phyloP scores from a whole-genome alignment of 192 early-diverging fungal species.

The Diversispora epigaea region DNA sequence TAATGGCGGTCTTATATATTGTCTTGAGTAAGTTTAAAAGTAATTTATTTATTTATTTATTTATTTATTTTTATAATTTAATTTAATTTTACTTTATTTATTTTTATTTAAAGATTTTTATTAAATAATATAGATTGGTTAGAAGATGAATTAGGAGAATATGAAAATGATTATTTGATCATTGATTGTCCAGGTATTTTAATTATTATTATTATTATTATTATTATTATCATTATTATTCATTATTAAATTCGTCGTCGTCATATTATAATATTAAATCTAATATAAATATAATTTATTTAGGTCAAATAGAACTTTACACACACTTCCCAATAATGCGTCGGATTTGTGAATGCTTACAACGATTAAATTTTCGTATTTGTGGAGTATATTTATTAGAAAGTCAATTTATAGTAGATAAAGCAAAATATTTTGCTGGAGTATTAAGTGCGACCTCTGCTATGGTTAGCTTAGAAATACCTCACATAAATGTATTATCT shows the following conservation, averaged over 20 bases:
- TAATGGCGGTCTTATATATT: slow-evolving; percentile 96
- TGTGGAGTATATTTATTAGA: slow-evolving; percentile 95
- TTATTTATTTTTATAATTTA: not conserved
- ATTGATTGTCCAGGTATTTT: slow-evolving; percentile 84
- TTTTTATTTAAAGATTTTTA: slow-evolving; percentile 58
- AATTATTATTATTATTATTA: not conserved
- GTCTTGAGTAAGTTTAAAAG: slow-evolving; percentile 72
- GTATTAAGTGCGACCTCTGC: slow-evolving; percentile 93
- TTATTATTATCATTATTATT: not conserved
- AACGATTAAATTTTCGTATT: slow-evolving; percentile 74
- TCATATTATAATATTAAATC: not conserved
- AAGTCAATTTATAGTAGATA: slow-evolving; percentile 93
- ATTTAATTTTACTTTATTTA: not conserved
- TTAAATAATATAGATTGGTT: slow-evolving; percentile 96
- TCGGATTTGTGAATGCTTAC: slow-evolving; percentile 67
- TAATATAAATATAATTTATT: not conserved
- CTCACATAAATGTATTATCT: slow-evolving; percentile 96
- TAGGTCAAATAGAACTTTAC: slow-evolving; percentile 96
- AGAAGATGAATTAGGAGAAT: slow-evolving; percentile 87
- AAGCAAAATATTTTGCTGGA: slow-evolving; percentile 94
- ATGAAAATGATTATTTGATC: slow-evolving; percentile 95
- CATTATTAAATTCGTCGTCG: not conserved
- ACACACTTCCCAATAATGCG: slow-evolving; percentile 97
- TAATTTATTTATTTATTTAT: not conserved
- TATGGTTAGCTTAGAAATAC: slow-evolving; percentile 96